These are phyloP conservation scores for Lumnitzera racemosa DNA, from an alignment of 345 rosid genomes.

Conservation along the genomic window DNA sequence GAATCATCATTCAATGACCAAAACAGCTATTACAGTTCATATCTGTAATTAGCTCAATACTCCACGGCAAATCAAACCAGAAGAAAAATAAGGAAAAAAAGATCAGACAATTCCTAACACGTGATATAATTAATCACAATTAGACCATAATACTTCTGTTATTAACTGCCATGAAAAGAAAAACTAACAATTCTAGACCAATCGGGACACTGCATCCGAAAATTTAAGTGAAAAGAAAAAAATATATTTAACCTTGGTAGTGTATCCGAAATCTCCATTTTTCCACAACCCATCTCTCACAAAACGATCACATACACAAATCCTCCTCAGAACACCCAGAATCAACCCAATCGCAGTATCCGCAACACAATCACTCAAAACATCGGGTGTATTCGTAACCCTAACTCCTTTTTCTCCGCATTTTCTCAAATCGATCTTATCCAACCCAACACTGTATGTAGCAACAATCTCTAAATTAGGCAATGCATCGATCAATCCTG, in stretches of 20 bases:
- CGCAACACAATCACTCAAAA: conserved; percentile 61
- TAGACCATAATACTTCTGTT: too few species aligned
- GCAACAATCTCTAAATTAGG: conserved; percentile 56
- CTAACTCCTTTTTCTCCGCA: conserved; percentile 51
- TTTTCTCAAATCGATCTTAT: conserved; percentile 45
- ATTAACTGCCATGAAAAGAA: too few species aligned
- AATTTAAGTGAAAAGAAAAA: background rate
- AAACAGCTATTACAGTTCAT: too few species aligned
- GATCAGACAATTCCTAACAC: too few species aligned
- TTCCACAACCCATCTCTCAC: conserved; percentile 50
- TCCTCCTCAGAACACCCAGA: conserved; percentile 43
- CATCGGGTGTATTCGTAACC: conserved; percentile 60
- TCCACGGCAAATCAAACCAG: too few species aligned
- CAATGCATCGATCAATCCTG: conserved; percentile 38
- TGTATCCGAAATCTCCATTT: conserved; percentile 27
- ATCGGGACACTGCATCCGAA: background rate
- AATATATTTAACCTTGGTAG: conserved; percentile 36
- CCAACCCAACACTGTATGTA: conserved; percentile 53
- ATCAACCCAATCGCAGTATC: conserved; percentile 52
- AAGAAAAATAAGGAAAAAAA: too few species aligned
- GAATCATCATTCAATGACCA: too few species aligned
- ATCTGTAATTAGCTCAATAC: too few species aligned
- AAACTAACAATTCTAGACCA: too few species aligned
- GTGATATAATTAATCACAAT: too few species aligned
- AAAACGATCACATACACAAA: conserved; percentile 38